phyloP scores from a whole-genome alignment of 2,329 filamentous ascomycete species.

The Trichoderma cornu-damae region DNA sequence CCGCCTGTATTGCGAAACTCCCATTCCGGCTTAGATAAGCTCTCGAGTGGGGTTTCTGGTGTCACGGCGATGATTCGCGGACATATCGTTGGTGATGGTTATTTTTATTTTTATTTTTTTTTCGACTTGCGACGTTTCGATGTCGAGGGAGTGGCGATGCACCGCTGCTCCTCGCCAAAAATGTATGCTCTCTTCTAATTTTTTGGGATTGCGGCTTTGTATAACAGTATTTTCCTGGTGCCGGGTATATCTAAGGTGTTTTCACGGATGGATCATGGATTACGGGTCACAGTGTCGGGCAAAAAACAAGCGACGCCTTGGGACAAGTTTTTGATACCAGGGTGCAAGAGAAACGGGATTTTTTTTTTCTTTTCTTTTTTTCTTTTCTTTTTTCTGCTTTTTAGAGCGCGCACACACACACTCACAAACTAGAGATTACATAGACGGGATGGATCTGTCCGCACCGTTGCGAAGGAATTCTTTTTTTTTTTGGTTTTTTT shows the following conservation, averaged over 20 bases:
- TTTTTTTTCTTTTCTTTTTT: background rate
- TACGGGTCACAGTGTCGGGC: constrained; percentile 7
- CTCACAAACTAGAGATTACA: constrained; percentile 9
- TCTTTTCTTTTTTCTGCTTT: background rate
- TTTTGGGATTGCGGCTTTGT: constrained; percentile 5
- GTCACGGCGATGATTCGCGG: constrained; percentile 11
- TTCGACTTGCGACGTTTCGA: background rate
- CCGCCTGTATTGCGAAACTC: constrained; percentile 4
- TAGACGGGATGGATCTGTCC: constrained; percentile 11
- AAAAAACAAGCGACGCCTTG: constrained; percentile 1
- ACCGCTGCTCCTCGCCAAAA: background rate
- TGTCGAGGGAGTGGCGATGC: background rate
- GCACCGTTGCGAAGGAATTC: constrained; percentile 5
- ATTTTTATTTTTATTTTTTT: too few species aligned
- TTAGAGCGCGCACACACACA: constrained; percentile 9
- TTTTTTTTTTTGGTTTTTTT: background rate
- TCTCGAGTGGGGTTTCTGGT: constrained; percentile 7
- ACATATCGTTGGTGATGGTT: constrained; percentile 14
- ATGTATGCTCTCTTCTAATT: background rate
- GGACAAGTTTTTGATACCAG: constrained; percentile 4
- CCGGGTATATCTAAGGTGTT: constrained; percentile 7
- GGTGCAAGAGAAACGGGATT: constrained; percentile 8
- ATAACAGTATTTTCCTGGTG: background rate
- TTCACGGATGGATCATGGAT: constrained; percentile 9
- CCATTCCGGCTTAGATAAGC: constrained; percentile 1